phyloP scores from a whole-genome alignment of 805 yeast genomes.

The Blastobotrys chiropterorum region DNA sequence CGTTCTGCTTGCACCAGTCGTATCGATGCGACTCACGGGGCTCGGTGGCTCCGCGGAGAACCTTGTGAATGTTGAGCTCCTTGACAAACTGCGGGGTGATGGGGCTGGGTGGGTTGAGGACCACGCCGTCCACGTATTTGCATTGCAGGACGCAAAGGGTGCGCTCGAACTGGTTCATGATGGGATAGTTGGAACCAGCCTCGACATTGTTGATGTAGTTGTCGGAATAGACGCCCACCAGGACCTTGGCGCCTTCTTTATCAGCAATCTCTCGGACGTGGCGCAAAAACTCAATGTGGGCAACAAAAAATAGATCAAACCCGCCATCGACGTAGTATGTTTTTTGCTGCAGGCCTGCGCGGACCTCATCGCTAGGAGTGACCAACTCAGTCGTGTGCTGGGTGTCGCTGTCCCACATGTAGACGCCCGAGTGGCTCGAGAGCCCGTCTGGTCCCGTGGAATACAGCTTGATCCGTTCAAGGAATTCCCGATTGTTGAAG shows the following conservation, averaged over 20 bases:
- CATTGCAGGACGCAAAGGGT: slow-evolving; percentile 85
- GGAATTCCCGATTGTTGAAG: slow-evolving; percentile 32
- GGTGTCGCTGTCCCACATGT: slow-evolving; percentile 32
- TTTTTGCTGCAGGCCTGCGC: slow-evolving; percentile 14
- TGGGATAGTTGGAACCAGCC: slow-evolving; percentile 59
- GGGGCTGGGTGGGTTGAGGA: slow-evolving; percentile 60
- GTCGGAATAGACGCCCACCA: slow-evolving; percentile 68
- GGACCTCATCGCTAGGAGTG: slow-evolving; percentile 12
- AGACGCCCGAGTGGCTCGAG: slow-evolving; percentile 53
- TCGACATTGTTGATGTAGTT: slow-evolving; percentile 45
- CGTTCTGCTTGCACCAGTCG: slow-evolving; percentile 29
- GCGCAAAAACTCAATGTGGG: slow-evolving; percentile 73
- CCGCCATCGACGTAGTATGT: slow-evolving; percentile 68
- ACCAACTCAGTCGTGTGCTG: slow-evolving; percentile 23
- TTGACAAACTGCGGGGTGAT: slow-evolving; percentile 40
- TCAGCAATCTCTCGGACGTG: slow-evolving; percentile 38
- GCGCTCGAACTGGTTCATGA: slow-evolving; percentile 85
- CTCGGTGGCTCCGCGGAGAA: slow-evolving; percentile 58
- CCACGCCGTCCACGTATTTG: slow-evolving; percentile 69
- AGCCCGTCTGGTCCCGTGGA: slow-evolving; percentile 61
- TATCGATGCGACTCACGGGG: slow-evolving; percentile 35
- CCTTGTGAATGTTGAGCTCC: slow-evolving; percentile 33
- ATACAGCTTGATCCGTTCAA: slow-evolving; percentile 44
- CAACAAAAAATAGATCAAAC: slow-evolving; percentile 90
- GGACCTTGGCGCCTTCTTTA: slow-evolving; percentile 39